These are phyloP conservation scores for Leucocoprinus leucothites DNA, from an alignment of 768 basidiomycete species.

Conservation along the genomic window DNA sequence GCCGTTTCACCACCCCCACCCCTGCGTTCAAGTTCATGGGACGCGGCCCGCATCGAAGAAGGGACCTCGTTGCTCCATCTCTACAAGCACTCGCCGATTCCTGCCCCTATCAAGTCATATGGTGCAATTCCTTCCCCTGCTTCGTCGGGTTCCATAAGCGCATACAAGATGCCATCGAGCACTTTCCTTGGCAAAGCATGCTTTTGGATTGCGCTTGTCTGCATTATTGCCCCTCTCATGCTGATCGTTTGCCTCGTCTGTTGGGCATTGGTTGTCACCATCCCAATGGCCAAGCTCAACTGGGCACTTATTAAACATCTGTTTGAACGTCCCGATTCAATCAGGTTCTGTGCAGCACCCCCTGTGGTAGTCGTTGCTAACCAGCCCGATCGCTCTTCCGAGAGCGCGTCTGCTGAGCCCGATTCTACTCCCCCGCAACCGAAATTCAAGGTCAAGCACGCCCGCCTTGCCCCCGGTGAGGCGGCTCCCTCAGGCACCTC, in stretches of 20 bases:
- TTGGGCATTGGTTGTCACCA: slow-evolving; percentile 93
- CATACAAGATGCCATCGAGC: slow-evolving; percentile 26
- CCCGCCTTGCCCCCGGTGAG: slow-evolving; percentile 83
- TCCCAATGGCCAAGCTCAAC: slow-evolving; percentile 97
- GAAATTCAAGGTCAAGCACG: slow-evolving; percentile 65
- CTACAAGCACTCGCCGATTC: slow-evolving; percentile 25
- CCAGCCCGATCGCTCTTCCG: slow-evolving; percentile 17
- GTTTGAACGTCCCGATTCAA: slow-evolving; percentile 70
- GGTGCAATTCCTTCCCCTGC: slow-evolving; percentile 49
- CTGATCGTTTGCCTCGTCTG: slow-evolving; percentile 84
- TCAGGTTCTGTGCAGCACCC: slow-evolving; percentile 93
- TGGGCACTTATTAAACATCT: slow-evolving; percentile 92
- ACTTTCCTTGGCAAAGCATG: slow-evolving; percentile 67
- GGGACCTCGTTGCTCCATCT: slow-evolving; percentile 41
- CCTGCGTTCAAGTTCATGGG: slow-evolving; percentile 43
- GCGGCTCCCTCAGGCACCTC: slow-evolving; percentile 80
- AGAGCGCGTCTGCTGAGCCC: slow-evolving; percentile 16
- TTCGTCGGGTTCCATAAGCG: slow-evolving; percentile 23
- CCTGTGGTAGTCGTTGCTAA: slow-evolving; percentile 55
- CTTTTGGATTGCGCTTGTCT: slow-evolving; percentile 79
- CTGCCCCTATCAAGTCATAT: slow-evolving; percentile 60
- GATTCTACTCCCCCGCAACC: slow-evolving; percentile 21
- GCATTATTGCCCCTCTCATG: slow-evolving; percentile 86
- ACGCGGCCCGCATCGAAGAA: slow-evolving; percentile 37
- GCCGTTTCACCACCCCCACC: slow-evolving; percentile 24